phyloP scores from a whole-genome alignment of 805 yeast genomes.

The Ogataea parapolymorpha region DNA sequence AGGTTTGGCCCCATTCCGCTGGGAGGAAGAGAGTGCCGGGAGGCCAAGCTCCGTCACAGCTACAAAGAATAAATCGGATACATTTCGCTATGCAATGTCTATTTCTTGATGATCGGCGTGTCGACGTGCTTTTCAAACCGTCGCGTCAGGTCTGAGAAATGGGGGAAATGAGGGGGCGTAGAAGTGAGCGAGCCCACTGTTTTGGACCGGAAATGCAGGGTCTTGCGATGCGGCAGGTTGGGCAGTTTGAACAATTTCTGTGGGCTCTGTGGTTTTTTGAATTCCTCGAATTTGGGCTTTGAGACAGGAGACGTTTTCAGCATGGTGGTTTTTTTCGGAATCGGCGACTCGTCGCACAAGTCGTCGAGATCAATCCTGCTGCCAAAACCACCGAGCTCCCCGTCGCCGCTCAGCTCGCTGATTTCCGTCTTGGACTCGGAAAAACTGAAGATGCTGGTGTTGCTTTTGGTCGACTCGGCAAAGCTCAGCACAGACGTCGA shows the following conservation, averaged over 20 bases:
- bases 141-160: conserved; percentile 17
- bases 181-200: conserved; percentile 23
- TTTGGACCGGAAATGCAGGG: conserved; percentile 25
- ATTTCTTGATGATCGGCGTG: conserved; percentile 29
- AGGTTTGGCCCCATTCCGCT: conserved; percentile 48
- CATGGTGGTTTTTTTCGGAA: conserved; percentile 12
- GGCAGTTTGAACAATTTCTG: conserved; percentile 20
- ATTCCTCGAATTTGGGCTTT: not conserved
- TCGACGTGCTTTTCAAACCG: conserved; percentile 28
- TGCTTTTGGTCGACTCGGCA: conserved; percentile 18
- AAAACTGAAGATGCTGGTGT: conserved; percentile 6
- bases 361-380: conserved; percentile 24
- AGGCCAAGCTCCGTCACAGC: conserved; percentile 16
- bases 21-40: conserved; percentile 54
- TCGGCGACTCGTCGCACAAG: conserved; percentile 24
- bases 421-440: not conserved
- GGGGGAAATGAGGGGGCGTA: conserved; percentile 16
- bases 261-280: conserved; percentile 2
- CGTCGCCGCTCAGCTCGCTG: conserved; percentile 5
- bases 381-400: conserved; percentile 29
- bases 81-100: conserved; percentile 3
- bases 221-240: conserved; percentile 16
- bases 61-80: not conserved
- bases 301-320: conserved; percentile 5
- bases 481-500: conserved; percentile 24